Conservation (phyloP, 2,329 filamentous ascomycete species). For the Arthrinium puccinioides region DNA sequence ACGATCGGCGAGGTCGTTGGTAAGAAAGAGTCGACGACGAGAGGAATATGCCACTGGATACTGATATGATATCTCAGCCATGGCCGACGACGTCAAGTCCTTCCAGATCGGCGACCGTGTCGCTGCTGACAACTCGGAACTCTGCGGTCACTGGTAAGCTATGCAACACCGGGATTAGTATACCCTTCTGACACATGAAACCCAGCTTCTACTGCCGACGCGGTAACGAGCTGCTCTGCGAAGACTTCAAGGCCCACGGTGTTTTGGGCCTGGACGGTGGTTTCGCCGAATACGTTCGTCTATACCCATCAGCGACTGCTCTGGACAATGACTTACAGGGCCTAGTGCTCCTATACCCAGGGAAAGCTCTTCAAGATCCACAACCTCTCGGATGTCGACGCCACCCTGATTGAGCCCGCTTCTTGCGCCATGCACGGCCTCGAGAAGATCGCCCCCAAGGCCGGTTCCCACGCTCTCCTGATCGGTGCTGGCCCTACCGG, state of each 20-base stretch:
- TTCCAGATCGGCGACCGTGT: conserved; percentile 58
- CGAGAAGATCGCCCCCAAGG: conserved; percentile 60
- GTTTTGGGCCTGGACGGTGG: conserved; percentile 59
- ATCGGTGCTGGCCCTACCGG: conserved; percentile 63
- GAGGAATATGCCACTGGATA: background rate
- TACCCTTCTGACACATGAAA: background rate
- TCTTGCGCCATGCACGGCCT: conserved; percentile 66
- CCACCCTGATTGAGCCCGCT: conserved; percentile 62
- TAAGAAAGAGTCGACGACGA: conserved; percentile 15
- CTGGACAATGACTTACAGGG: background rate
- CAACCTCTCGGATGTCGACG: conserved; percentile 60
- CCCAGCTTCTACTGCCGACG: conserved; percentile 60
- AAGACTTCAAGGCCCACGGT: conserved; percentile 60
- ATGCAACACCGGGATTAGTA: background rate
- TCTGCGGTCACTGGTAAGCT: conserved; percentile 56
- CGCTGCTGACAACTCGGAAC: conserved; percentile 56
- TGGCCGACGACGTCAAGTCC: conserved; percentile 44
- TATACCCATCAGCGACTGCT: background rate
- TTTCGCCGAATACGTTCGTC: conserved; percentile 57
- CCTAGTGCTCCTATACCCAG: conserved; percentile 37
- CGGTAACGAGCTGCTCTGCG: conserved; percentile 60
- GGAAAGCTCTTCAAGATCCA: conserved; percentile 57
- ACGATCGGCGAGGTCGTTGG: conserved; percentile 58
- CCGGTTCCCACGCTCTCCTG: conserved; percentile 58
- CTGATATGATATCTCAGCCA: conserved; percentile 10